Evolutionary conservation across 2,329 filamentous ascomycete species (phyloP).

Genomic region (Paracorniculantispora psalliotae): DNA sequence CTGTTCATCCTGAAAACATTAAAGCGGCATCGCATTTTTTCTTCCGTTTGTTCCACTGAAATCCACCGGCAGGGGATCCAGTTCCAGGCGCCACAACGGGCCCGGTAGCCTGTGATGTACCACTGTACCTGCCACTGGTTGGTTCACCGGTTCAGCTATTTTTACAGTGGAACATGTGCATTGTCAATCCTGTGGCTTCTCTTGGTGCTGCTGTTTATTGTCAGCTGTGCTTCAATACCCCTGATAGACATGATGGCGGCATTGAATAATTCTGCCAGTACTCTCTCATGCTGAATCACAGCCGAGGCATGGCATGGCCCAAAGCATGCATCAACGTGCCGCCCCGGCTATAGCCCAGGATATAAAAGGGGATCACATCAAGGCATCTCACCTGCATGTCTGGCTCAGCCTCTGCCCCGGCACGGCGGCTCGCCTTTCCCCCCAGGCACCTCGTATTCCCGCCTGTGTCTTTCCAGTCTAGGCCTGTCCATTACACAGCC

Average conservation of each 20-base stretch:
- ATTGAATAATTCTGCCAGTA: too few species aligned
- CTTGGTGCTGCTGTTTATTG: neutral
- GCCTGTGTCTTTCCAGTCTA: too few species aligned
- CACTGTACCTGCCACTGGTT: neutral
- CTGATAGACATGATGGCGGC: too few species aligned
- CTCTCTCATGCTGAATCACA: too few species aligned
- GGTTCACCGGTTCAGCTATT: neutral
- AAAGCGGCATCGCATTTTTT: neutral
- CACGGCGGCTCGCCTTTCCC: neutral
- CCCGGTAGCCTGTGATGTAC: neutral
- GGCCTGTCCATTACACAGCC: too few species aligned
- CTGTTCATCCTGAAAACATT: neutral
- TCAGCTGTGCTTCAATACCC: too few species aligned
- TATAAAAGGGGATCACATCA: neutral
- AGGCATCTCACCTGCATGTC: neutral
- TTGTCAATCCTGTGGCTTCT: neutral
- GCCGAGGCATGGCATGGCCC: too few species aligned
- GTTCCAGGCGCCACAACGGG: neutral
- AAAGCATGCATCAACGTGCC: too few species aligned
- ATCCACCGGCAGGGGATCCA: neutral
- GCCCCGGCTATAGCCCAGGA: neutral
- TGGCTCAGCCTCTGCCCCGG: neutral
- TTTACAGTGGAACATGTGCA: neutral
- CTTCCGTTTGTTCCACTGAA: neutral
- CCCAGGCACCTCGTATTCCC: constrained; percentile 1